phyloP scores from a whole-genome alignment of 805 yeast species.

The Hanseniaspora vineae region DNA sequence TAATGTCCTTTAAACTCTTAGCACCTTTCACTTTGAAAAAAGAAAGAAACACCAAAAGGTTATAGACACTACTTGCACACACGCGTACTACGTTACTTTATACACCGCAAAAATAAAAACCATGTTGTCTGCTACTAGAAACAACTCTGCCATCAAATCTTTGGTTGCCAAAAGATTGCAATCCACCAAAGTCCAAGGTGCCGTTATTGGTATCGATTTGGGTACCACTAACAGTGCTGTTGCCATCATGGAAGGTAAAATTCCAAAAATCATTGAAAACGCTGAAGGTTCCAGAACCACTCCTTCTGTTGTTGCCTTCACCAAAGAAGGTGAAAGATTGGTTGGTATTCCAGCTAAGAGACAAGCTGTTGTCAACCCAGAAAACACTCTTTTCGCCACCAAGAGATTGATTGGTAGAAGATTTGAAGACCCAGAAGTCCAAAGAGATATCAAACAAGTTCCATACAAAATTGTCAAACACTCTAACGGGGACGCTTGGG shows the following conservation, averaged over 20 bases:
- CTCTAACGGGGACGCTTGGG: conserved; percentile 92
- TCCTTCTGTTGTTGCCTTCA: conserved; percentile 91
- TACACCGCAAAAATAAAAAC: neutral
- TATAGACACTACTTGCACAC: too few species aligned
- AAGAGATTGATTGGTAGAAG: conserved; percentile 92
- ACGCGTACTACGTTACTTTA: neutral
- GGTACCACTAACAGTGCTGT: conserved; percentile 88
- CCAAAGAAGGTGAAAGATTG: conserved; percentile 78
- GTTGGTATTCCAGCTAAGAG: conserved; percentile 95
- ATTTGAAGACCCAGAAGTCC: conserved; percentile 80
- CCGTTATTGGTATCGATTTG: conserved; percentile 69
- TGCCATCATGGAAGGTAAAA: conserved; percentile 60
- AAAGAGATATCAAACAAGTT: conserved; percentile 74
- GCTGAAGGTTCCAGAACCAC: conserved; percentile 81
- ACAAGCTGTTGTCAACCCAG: conserved; percentile 90
- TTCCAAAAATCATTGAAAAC: conserved; percentile 62
- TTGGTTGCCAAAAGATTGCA: conserved; percentile 21
- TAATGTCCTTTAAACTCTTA: too few species aligned
- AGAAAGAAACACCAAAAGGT: too few species aligned
- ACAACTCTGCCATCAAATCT: neutral
- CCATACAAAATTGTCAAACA: conserved; percentile 88
- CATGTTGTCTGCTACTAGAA: conserved; percentile 5
- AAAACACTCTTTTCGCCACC: conserved; percentile 88
- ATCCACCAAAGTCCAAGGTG: conserved; percentile 25
- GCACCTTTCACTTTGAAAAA: too few species aligned